Conservation (phyloP, 202 grass and related monocot genomes). For the Alloteropsis angusta region DNA sequence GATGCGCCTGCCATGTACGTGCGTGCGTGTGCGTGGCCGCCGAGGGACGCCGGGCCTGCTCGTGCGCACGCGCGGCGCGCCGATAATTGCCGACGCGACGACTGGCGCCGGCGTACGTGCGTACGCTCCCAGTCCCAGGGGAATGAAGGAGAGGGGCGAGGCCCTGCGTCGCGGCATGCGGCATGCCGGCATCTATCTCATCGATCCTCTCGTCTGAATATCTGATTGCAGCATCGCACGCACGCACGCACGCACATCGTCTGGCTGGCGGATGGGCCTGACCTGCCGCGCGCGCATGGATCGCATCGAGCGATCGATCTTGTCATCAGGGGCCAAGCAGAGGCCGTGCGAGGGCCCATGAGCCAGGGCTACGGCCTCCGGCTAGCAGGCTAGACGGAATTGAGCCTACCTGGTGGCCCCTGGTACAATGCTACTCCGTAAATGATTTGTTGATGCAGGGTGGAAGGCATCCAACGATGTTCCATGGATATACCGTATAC, state of each 20-base stretch:
- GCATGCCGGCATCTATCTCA: not conserved
- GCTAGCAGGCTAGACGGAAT: not conserved
- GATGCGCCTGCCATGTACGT: not conserved
- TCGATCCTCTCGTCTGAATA: not conserved
- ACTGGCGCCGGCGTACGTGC: not conserved
- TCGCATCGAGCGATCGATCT: not conserved
- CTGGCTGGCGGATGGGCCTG: too few species aligned
- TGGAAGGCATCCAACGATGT: too few species aligned
- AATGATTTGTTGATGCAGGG: not conserved
- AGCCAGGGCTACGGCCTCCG: not conserved
- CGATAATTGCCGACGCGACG: conserved; percentile 30
- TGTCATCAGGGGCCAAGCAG: not conserved
- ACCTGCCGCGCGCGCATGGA: too few species aligned
- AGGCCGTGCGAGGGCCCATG: too few species aligned
- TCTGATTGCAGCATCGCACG: not conserved
- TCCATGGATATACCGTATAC: not conserved
- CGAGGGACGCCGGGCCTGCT: not conserved
- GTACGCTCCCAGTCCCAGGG: not conserved
- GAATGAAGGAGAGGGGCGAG: too few species aligned
- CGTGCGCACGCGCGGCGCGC: not conserved
- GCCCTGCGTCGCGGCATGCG: too few species aligned
- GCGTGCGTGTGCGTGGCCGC: not conserved
- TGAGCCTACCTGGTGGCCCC: too few species aligned
- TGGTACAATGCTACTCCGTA: not conserved
- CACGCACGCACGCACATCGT: not conserved